phyloP scores from a whole-genome alignment of 768 basidiomycete species.

The Rhizopogon rudus region DNA sequence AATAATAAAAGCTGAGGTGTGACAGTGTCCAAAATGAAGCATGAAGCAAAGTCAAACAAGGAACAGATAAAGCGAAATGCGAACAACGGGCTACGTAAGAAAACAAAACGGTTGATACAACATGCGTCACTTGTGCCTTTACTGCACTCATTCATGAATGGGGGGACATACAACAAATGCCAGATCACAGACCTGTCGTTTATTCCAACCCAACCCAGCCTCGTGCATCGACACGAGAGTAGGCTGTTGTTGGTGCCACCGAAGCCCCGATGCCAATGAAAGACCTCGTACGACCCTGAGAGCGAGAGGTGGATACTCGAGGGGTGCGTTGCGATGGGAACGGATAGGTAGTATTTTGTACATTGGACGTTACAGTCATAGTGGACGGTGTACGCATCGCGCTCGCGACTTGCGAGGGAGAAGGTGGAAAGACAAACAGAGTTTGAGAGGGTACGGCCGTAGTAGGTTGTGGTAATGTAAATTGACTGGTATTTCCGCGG shows the following conservation, averaged over 20 bases:
- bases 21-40: conserved; percentile 8
- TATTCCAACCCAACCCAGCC: conserved; percentile 65
- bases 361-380: conserved; percentile 71
- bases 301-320: conserved; percentile 62
- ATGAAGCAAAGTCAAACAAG: conserved; percentile 22
- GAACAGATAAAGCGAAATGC: conserved; percentile 12
- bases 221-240: conserved; percentile 78
- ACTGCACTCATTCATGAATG: conserved; percentile 7
- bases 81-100: conserved; percentile 13
- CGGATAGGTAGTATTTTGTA: conserved; percentile 38
- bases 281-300: conserved; percentile 63
- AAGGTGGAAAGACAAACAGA: conserved; percentile 83
- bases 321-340: conserved; percentile 63
- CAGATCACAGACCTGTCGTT: conserved; percentile 5
- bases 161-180: conserved; percentile 5
- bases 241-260: conserved; percentile 74
- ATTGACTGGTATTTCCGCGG: conserved; percentile 21
- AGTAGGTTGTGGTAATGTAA: conserved; percentile 23
- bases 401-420: conserved; percentile 47
- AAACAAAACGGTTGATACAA: not conserved
- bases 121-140: conserved; percentile 2
- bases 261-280: conserved; percentile 68
- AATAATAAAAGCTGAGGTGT: conserved; percentile 9
- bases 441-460: conserved; percentile 68
- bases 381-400: conserved; percentile 68